Conservation (phyloP, 2,329 filamentous ascomycete genomes). For the Fusarium udum region DNA sequence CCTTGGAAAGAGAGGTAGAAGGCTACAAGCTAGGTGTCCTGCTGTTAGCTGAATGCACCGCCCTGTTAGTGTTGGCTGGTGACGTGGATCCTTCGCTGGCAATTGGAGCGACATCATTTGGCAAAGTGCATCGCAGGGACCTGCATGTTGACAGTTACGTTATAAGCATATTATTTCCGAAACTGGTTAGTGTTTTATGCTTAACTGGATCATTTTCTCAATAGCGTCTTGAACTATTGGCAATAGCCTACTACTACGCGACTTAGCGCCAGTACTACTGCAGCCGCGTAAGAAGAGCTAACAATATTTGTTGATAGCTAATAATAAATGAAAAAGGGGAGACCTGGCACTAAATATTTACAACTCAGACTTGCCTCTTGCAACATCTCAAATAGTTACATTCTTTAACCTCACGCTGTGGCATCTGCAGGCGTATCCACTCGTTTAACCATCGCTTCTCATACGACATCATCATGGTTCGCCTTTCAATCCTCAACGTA, state of each 20-base stretch:
- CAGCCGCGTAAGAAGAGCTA: not conserved
- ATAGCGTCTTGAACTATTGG: not conserved
- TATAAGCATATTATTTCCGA: not conserved
- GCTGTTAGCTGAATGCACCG: accelerated
- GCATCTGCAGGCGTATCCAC: not conserved
- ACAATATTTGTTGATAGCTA: not conserved
- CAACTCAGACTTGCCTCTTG: not conserved
- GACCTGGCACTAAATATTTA: not conserved
- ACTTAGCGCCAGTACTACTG: not conserved
- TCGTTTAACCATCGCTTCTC: not conserved
- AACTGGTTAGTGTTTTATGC: not conserved
- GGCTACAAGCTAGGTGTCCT: not conserved
- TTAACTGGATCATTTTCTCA: not conserved
- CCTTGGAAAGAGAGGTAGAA: accelerated
- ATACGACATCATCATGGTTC: not conserved
- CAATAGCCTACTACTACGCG: not conserved
- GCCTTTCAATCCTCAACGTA: not conserved
- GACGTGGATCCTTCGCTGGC: not conserved
- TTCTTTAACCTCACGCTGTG: not conserved
- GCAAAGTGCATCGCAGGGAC: accelerated
- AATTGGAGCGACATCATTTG: not conserved
- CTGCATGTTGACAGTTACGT: accelerated
- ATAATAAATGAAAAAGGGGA: not conserved
- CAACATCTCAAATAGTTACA: not conserved
- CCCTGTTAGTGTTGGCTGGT: accelerated